Evolutionary conservation across 2,329 filamentous ascomycete genomes (phyloP).

Genomic region (Penicillium hordei): DNA sequence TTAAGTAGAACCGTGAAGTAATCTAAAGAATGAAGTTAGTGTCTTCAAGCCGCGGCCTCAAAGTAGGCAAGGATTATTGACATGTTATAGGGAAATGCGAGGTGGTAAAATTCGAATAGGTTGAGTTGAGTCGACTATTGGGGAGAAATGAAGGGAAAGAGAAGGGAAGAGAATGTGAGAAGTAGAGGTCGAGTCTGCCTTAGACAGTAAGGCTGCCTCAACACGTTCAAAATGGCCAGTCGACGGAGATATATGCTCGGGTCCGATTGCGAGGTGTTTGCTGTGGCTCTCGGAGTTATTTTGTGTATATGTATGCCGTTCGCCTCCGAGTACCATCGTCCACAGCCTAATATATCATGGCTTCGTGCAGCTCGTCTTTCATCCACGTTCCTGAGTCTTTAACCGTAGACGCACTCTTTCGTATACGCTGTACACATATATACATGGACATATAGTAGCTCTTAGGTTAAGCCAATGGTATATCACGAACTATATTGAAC

Average conservation of each 20-base stretch:
- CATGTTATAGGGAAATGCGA: neutral
- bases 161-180: neutral
- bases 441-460: neutral
- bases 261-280: neutral
- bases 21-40: no score
- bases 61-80: neutral
- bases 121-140: neutral
- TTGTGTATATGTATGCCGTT: neutral
- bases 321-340: neutral
- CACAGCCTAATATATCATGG: neutral
- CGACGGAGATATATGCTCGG: no score
- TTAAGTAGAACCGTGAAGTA: no score
- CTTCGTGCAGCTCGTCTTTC: neutral
- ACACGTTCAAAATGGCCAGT: no score
- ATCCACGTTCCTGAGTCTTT: neutral
- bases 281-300: neutral
- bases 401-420: neutral
- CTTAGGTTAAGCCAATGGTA: neutral
- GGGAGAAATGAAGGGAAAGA: neutral
- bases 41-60: neutral
- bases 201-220: neutral
- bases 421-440: neutral
- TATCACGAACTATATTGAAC: neutral
- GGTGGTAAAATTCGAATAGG: neutral
- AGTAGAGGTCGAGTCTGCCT: neutral